Base-by-base conservation (phyloP, 345 rosid species). In the Acer negundo region DNA sequence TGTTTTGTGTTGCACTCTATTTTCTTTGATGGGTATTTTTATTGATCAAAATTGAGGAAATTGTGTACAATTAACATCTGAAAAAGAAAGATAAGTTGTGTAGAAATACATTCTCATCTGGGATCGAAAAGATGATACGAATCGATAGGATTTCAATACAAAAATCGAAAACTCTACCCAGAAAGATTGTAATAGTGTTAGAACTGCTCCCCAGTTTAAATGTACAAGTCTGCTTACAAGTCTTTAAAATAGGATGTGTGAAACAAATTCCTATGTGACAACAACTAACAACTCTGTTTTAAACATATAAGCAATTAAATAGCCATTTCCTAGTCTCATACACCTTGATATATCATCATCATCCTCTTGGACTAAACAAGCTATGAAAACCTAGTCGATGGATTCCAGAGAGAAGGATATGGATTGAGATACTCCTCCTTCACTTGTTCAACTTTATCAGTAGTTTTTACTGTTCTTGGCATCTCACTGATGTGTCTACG, bases 401-500 rank as follows among this genome's bases (percentile, higher is more conserved):
- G 64, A 20, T 44, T 23, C 49, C 16, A 12, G 55, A 72, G 62
- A 44, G 40, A 69, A 74, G 62, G 51, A 16, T 17, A 61, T 66
- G 71, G 78, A 53, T 66, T 42, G 70, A 79, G 78, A 65, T 64
- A 59, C 79, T 67, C 42, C 65, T 17, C 62, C 63, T 35, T 35
- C 38, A 35, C 38, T 6, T 35, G 38, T 35, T 4, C 4, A 4
- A 4, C 38, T 35, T 35, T 4, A 35, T 35, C 38, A 35, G 38
- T 35, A 6, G 66, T 49, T 42, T 55, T 78, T 84, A 84, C 70
- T 80, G 74, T 13, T 84, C 86, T 80, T 84, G 85, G 74, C 70
- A 86, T 81, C 88, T 86, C 73, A 83, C 82, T 38, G 93, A 79
- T 82, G 75, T 86, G 76, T 92, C 94, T 51, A 86, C 97, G 79